phyloP scores from a whole-genome alignment of 2,329 filamentous ascomycete genomes.

The Aspergillus sp. region DNA sequence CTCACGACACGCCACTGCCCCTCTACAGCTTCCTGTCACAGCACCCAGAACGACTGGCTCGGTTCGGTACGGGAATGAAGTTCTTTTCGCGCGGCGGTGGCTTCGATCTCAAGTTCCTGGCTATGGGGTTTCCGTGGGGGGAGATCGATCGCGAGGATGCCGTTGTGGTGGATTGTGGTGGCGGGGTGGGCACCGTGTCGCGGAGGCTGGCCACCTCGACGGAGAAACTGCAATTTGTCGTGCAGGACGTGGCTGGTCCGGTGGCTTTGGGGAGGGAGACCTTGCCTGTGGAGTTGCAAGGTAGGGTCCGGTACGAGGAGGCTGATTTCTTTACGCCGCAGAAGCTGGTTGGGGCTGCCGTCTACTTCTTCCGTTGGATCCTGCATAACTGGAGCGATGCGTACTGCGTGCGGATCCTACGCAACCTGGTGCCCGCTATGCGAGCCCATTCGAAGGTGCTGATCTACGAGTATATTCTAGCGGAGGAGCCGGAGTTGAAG shows the following conservation, averaged over 20 bases:
- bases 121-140: neutral
- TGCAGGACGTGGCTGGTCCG: neutral
- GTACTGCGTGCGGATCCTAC: constrained; percentile 14
- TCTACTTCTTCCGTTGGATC: constrained; percentile 22
- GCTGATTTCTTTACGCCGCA: constrained; percentile 14
- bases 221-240: neutral
- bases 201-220: neutral
- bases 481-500: neutral
- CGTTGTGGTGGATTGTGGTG: neutral
- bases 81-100: neutral
- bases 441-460: neutral
- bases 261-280: neutral
- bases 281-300: neutral
- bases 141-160: neutral
- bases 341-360: constrained; percentile 14
- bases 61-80: neutral
- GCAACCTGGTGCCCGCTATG: neutral
- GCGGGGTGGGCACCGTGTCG: neutral
- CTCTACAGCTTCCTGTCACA: neutral
- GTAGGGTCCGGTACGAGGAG: neutral
- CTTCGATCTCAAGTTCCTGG: neutral
- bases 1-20: neutral
- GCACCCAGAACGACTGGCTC: neutral
- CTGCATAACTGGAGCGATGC: constrained; percentile 24
- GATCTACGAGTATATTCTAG: neutral